phyloP scores from a whole-genome alignment of 176 grass and related monocot species.

The Oryza glumipatula region DNA sequence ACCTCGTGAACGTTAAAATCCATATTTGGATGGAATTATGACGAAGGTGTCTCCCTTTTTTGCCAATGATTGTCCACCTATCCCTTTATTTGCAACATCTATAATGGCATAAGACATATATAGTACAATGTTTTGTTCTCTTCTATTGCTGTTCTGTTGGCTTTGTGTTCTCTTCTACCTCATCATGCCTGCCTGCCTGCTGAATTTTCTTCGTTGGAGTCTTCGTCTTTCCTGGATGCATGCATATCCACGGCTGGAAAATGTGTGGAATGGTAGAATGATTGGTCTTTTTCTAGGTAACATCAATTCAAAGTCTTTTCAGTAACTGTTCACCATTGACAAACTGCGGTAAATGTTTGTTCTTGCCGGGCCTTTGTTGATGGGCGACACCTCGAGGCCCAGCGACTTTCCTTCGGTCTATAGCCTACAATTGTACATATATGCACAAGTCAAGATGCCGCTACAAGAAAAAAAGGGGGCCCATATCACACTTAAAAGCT shows the following conservation, averaged over 20 bases:
- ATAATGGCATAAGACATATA: neutral
- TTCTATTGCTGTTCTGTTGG: neutral
- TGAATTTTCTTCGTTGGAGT: neutral
- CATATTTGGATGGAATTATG: too few species aligned
- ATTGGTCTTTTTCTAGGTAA: slow-evolving; percentile 11
- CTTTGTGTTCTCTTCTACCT: neutral
- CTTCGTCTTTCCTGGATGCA: neutral
- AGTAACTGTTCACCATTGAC: slow-evolving; percentile 38
- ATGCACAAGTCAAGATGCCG: neutral
- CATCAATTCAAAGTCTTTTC: slow-evolving; percentile 31
- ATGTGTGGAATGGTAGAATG: neutral
- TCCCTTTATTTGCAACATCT: neutral
- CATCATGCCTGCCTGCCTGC: neutral
- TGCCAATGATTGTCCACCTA: neutral
- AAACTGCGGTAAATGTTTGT: slow-evolving; percentile 47
- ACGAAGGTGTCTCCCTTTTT: neutral
- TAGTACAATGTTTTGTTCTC: neutral
- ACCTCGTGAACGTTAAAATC: too few species aligned
- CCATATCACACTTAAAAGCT: neutral
- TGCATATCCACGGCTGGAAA: slow-evolving; percentile 3
- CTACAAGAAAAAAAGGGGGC: neutral
- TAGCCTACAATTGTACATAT: neutral
- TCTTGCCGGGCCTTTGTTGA: slow-evolving; percentile 42
- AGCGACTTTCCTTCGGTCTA: slow-evolving; percentile 15
- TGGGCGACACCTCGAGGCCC: slow-evolving; percentile 42